phyloP scores from a whole-genome alignment of 306 rosid species.

The Cajanus cajan region DNA sequence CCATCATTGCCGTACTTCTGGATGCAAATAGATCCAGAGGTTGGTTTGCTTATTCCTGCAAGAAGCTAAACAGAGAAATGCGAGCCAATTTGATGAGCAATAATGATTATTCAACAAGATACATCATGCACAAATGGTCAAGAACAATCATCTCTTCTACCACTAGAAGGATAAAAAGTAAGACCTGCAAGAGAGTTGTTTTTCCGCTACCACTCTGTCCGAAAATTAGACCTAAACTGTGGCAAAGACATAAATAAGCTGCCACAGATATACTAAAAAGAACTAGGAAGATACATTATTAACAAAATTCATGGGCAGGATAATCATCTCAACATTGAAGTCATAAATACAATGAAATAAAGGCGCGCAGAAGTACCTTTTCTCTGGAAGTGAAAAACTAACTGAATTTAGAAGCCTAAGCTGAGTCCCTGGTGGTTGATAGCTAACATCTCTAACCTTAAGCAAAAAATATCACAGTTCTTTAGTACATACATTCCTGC shows the following conservation, averaged over 20 bases:
- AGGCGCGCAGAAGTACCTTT: conserved; percentile 44
- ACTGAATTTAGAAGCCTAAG: conserved; percentile 62
- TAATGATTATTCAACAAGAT: conserved; percentile 3
- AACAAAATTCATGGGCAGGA: not conserved
- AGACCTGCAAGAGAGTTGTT: conserved; percentile 88
- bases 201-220: conserved; percentile 96
- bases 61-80: conserved; percentile 55
- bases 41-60: conserved; percentile 86
- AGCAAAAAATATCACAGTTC: not conserved
- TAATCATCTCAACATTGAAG: conserved; percentile 12
- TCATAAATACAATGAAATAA: conserved; percentile 7
- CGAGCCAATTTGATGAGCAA: not conserved
- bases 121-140: not conserved
- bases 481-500: not conserved
- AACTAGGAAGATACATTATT: not conserved
- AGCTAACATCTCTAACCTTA: conserved; percentile 76
- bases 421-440: conserved; percentile 89
- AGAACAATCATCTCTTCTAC: conserved; percentile 3
- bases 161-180: not conserved
- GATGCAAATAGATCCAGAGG: conserved; percentile 73
- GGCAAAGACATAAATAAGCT: conserved; percentile 33
- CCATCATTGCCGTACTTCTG: conserved; percentile 76
- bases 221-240: conserved; percentile 85
- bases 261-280: conserved; percentile 12
- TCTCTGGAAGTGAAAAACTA: conserved; percentile 78